Base-by-base conservation (phyloP, 2,329 filamentous ascomycete species). In the Aurifilum marmelostoma region DNA sequence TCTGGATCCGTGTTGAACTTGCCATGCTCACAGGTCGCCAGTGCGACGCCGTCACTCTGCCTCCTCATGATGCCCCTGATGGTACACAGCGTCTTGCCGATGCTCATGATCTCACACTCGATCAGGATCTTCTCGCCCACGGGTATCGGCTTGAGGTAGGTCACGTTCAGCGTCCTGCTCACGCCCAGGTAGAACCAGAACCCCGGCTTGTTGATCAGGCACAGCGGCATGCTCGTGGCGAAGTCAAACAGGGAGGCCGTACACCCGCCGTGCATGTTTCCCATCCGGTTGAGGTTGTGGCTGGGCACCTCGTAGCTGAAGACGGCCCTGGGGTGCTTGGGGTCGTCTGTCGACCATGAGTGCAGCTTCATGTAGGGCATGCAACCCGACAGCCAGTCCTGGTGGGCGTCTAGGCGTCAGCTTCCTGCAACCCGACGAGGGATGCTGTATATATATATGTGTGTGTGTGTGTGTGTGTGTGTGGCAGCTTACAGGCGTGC, bases 241-340 rank as follows among this genome's bases (percentile, higher is more conserved):
- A 86, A 80, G 79, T 93, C 91, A 73, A 92, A 89, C 4, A 93
- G 78, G 0, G 89, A 89, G 2, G 91, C 86, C 0, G 87, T 83
- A 71, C 88, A 89, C 24, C 88, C 88, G 66, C 88, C 88, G 75
- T 90, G 88, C 67, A 91, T 79, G 78, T 85, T 89, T 34, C 78
- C 77, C 18, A 84, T 69, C 7, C 81, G 78, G 77, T 90, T 90
- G 77, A 81, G 83, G 79, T 90, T 84, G 3, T 79, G 73, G 0
- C 79, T 77, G 67, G 84, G 82, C 34, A 87, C 83, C 2, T 79
- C 84, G 76, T 84, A 86, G 69, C 62, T 65, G 54, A 71, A 67
- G 5, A 65, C 56, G 16, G 50, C 64, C 27, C n/a, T 64, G 12
- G 69, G 63, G 61, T 71, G 69, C 24, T 71, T 56, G 14, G 69